Percentiles rank a stretch among this genome's conserved stretches.
Evolutionary conservation across 345 rosid genomes (phyloP).

Genomic region (Citrus australasica): DNA sequence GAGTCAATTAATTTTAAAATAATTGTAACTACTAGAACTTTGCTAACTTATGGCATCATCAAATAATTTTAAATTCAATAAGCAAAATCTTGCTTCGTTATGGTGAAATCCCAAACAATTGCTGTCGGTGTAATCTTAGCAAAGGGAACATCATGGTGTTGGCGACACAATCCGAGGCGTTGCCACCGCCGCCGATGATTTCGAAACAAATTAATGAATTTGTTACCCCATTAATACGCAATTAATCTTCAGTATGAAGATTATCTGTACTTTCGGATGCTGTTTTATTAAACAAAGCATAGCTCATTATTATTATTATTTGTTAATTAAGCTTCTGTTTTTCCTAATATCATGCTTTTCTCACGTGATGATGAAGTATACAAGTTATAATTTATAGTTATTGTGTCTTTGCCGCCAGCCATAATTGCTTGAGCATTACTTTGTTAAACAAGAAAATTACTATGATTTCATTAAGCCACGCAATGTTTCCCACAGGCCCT

Average conservation of each 20-base stretch:
- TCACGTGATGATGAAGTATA: slow-evolving; percentile 9
- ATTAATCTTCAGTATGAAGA: not conserved
- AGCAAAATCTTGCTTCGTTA: slow-evolving; percentile 18
- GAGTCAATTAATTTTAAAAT: not conserved
- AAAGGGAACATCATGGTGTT: slow-evolving; percentile 13
- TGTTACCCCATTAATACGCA: slow-evolving; percentile 1
- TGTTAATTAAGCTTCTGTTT: not conserved
- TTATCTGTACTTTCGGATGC: not conserved
- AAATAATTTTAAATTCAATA: not conserved
- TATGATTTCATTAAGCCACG: slow-evolving; percentile 17
- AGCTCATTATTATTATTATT: not conserved
- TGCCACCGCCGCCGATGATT: slow-evolving; percentile 22
- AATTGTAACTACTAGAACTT: slow-evolving; percentile 4
- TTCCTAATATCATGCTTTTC: not conserved
- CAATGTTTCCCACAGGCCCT: slow-evolving; percentile 14
- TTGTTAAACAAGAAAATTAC: slow-evolving; percentile 7
- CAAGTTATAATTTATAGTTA: not conserved
- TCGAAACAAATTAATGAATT: not conserved
- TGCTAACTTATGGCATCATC: slow-evolving; percentile 2
- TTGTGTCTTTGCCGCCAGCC: not conserved
- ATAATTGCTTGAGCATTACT: slow-evolving; percentile 2
- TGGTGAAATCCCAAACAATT: slow-evolving; percentile 21
- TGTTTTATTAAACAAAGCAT: not conserved
- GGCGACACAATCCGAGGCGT: slow-evolving; percentile 23
- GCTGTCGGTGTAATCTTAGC: slow-evolving; percentile 14